phyloP scores from a whole-genome alignment of 768 basidiomycete species.

The Lentinula detonsa region DNA sequence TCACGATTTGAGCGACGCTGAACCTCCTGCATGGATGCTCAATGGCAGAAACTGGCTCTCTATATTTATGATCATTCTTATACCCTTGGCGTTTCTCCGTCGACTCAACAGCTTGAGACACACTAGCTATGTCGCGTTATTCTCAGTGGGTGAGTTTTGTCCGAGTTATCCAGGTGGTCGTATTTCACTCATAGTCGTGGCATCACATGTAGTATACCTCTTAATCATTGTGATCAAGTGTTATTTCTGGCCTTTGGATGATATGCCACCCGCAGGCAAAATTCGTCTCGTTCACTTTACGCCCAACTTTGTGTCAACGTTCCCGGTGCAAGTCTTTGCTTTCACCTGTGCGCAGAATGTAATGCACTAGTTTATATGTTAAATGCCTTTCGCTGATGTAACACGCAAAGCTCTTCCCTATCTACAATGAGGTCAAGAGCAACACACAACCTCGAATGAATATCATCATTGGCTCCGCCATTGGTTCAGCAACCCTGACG shows the following conservation, averaged over 20 bases:
- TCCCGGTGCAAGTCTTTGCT: conserved; percentile 92
- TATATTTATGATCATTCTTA: conserved; percentile 67
- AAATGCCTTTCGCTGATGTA: neutral
- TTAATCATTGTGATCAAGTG: conserved; percentile 74
- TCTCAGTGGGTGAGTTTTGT: conserved; percentile 69
- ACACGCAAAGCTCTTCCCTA: conserved; percentile 70
- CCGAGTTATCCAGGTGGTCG: neutral
- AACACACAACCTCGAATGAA: conserved; percentile 87
- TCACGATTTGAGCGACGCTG: conserved; percentile 58
- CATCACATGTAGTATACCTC: conserved; percentile 51
- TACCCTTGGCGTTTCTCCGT: conserved; percentile 80
- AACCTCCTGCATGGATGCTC: conserved; percentile 69
- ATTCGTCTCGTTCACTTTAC: conserved; percentile 69
- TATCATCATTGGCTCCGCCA: conserved; percentile 77
- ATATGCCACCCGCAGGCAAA: conserved; percentile 58
- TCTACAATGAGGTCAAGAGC: conserved; percentile 83
- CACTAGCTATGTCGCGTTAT: conserved; percentile 87
- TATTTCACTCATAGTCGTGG: conserved; percentile 3
- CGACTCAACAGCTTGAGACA: conserved; percentile 82
- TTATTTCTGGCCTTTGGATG: conserved; percentile 70
- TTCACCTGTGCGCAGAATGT: conserved; percentile 94
- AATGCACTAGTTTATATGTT: conserved; percentile 7
- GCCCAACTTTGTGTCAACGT: conserved; percentile 72
- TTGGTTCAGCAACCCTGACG: conserved; percentile 75
- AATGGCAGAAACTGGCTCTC: conserved; percentile 81